Evolutionary conservation across 2,329 filamentous ascomycete genomes (phyloP), one percentile per base, ranked within the genome.

Genomic region (Fusarium xylarioides): DNA sequence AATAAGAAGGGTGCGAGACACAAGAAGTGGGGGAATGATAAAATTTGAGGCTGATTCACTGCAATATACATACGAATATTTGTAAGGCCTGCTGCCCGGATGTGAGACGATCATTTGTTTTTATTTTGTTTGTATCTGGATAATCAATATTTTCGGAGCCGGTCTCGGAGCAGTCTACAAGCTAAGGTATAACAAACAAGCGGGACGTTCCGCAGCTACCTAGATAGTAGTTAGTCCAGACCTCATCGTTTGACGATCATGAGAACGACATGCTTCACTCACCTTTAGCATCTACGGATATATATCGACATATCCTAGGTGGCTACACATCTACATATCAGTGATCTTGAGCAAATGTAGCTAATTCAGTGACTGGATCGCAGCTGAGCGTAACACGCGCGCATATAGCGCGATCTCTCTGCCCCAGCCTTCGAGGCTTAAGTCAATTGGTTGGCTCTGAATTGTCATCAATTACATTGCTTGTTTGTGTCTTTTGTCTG

Each of bases 131-230:
- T 38, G 28, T n/a, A 52, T 35, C 38, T 23, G 7, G 19, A 40
- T 16, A 38, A 40, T 34, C 34, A 34, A 57, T 26, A 21, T 34
- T 26, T 40, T 46, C 28, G 34, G 43, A 46, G 42, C 65, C 53
- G 30, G 53, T 44, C 53, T 58, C 52, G 58, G 58, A 34, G 66
- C 57, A 61, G 53, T 55, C 34, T 28, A n/a, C 32, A 59, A 37
- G 34, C 50, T 63, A 57, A 53, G 18, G n/a, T 40, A 59, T 64
- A 52, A 44, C 46, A 67, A 59, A 68, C 42, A 66, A 52, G 63
- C 71, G 75, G 74, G 73, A 77, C 74, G 71, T 76, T 74, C 74
- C 75, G 75, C 60, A 49, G 50, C 59, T 76, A 28, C 26, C 26
- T 28, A 26, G 26, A 26, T 26, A 28, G 26, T 28, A 66, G 59